phyloP scores from a whole-genome alignment of 768 basidiomycete genomes.

The Naganishia randhawae region DNA sequence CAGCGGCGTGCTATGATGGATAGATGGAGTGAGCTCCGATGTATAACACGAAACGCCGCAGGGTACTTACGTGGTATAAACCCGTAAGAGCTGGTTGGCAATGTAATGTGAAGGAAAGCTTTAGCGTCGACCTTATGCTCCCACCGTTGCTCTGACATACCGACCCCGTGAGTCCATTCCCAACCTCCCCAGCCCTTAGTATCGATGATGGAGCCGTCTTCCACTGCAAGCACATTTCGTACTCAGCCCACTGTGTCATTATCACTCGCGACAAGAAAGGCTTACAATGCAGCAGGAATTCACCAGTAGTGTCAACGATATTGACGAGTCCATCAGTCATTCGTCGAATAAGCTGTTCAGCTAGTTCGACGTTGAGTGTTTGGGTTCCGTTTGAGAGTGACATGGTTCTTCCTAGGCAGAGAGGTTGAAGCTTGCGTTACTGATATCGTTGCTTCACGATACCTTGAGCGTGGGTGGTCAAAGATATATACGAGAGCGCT shows the following conservation, averaged over 20 bases:
- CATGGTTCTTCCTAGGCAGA: not conserved
- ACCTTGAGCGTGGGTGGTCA: not conserved
- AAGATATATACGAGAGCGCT: not conserved
- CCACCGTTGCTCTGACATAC: slow-evolving; percentile 53
- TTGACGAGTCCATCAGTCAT: slow-evolving; percentile 53
- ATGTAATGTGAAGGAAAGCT: slow-evolving; percentile 46
- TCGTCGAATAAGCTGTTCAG: slow-evolving; percentile 39
- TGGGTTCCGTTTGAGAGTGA: slow-evolving; percentile 1
- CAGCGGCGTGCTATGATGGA: slow-evolving; percentile 15
- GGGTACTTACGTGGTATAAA: slow-evolving; percentile 38
- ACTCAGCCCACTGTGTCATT: not conserved
- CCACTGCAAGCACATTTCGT: slow-evolving; percentile 37
- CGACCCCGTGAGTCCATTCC: slow-evolving; percentile 53
- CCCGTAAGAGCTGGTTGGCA: slow-evolving; percentile 43
- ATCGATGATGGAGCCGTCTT: slow-evolving; percentile 58
- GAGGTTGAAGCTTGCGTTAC: not conserved
- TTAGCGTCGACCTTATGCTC: slow-evolving; percentile 55
- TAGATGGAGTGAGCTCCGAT: slow-evolving; percentile 50
- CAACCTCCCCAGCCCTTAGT: slow-evolving; percentile 63
- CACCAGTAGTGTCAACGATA: slow-evolving; percentile 58
- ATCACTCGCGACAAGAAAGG: not conserved
- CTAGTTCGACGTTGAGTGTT: slow-evolving; percentile 34
- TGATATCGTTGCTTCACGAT: not conserved
- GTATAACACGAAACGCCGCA: slow-evolving; percentile 51
- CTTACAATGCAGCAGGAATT: slow-evolving; percentile 55